Evolutionary conservation across 164 flowering plant species (phyloP), one percentile per base, ranked within the genome.

Genomic region (Malania oleifera): DNA sequence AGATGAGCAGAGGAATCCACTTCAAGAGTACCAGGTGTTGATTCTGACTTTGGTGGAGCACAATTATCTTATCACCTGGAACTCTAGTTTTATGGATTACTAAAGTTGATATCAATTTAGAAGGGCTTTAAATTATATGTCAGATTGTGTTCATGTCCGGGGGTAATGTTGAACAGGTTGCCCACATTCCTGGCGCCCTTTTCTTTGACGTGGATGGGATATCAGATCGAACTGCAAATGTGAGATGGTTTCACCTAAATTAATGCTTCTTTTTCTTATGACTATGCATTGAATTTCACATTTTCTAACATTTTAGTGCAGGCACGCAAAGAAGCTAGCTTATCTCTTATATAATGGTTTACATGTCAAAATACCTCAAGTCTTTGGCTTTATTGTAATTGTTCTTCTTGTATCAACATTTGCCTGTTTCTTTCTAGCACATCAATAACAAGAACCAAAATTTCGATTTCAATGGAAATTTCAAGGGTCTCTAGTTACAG

Each of bases 101-200:
- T n/a, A n/a, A n/a, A n/a, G n/a, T n/a, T n/a, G n/a, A n/a, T n/a
- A n/a, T n/a, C n/a, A n/a, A n/a, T n/a, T n/a, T n/a, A n/a, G n/a
- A n/a, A n/a, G n/a, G n/a, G n/a, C n/a, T n/a, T n/a, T n/a, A n/a
- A n/a, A n/a, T n/a, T n/a, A n/a, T n/a, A n/a, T n/a, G n/a, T n/a
- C n/a, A n/a, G n/a, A n/a, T n/a, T n/a, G n/a, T 44, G 31, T 12
- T 28, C 23, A 17, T 1, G 61, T 41, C 24, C 26, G 47, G 19
- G 5, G 18, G 19, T 28, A 8, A 3, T 47, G 27, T 66, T 46
- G 7, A 53, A 31, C 80, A 95, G 99, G 96, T 88, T 54, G 99
- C 99, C 35, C 97, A 89, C 65, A 95, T 91, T 76, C 99, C 97
- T 53, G 96, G 99, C 54, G 89, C 99, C 28, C 90, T 95, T 64